phyloP scores from a whole-genome alignment of 306 rosid genomes.

The Dalbergia cochinchinensis region DNA sequence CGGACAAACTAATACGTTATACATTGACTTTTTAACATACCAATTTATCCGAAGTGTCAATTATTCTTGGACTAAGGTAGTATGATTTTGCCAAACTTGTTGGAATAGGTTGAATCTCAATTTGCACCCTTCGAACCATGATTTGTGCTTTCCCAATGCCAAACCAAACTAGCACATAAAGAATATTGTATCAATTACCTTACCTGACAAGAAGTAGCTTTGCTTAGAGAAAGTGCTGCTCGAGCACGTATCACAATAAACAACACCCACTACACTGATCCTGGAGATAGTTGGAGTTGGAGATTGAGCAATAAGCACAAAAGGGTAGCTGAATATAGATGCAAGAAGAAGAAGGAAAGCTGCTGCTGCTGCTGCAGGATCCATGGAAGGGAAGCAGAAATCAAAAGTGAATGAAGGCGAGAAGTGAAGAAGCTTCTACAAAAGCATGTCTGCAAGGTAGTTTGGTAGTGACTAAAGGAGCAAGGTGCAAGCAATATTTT shows the following conservation, averaged over 20 bases:
- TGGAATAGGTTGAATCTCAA: no score
- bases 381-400: conserved; percentile 52
- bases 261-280: conserved; percentile 70
- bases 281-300: conserved; percentile 43
- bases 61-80: no score
- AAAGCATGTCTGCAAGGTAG: not conserved
- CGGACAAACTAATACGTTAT: no score
- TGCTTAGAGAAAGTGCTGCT: conserved; percentile 64
- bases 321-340: conserved; percentile 43
- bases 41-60: no score
- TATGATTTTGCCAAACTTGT: no score
- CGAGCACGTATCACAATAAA: conserved; percentile 80
- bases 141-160: no score
- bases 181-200: not conserved
- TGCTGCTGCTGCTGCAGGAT: not conserved
- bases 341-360: conserved; percentile 41
- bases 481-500: conserved; percentile 30
- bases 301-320: conserved; percentile 49
- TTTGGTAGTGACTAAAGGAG: not conserved
- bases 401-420: conserved; percentile 6
- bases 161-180: no score
- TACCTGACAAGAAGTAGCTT: conserved; percentile 82
- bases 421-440: conserved; percentile 42
- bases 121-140: no score
- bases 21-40: no score